phyloP scores from a whole-genome alignment of 192 early-diverging fungal species.

The Coemansia sp. region DNA sequence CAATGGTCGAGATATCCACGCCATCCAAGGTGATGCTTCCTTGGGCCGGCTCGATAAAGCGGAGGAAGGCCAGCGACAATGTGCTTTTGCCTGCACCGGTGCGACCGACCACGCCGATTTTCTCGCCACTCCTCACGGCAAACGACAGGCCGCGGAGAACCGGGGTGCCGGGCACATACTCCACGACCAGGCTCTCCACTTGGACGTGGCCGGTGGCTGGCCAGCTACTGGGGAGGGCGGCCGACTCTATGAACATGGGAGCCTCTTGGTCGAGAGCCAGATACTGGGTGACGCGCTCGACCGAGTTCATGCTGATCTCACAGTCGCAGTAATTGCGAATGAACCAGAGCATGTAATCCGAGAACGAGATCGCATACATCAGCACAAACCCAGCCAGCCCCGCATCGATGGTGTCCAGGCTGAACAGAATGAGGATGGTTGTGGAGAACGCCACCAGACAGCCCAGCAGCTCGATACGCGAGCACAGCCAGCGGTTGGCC shows the following conservation, averaged over 20 bases:
- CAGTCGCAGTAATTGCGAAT: constrained; percentile 77
- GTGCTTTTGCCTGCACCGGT: constrained; percentile 86
- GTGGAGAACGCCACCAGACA: constrained; percentile 74
- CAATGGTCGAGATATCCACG: constrained; percentile 69
- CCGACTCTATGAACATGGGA: constrained; percentile 14
- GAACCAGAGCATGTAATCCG: constrained; percentile 75
- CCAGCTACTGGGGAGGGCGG: constrained; percentile 55
- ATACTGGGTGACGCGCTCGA: constrained; percentile 89
- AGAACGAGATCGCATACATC: constrained; percentile 83
- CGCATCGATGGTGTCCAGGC: constrained; percentile 64
- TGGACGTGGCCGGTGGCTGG: constrained; percentile 69
- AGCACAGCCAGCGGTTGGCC: constrained; percentile 87
- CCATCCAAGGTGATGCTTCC: constrained; percentile 74
- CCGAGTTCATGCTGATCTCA: constrained; percentile 85
- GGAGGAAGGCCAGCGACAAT: constrained; percentile 69
- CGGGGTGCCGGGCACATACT: constrained; percentile 75
- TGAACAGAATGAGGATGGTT: constrained; percentile 63
- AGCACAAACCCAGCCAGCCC: constrained; percentile 87
- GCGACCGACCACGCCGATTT: constrained; percentile 90
- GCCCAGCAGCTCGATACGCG: constrained; percentile 78
- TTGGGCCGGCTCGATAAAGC: constrained; percentile 68
- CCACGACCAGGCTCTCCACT: constrained; percentile 65
- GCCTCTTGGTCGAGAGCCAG: constrained; percentile 79
- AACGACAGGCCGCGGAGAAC: constrained; percentile 80
- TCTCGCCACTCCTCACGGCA: constrained; percentile 65